Evolutionary conservation across 257 asterid species (phyloP), one percentile per base, ranked within the genome.

Genomic region (Solanum pinnatisectum): DNA sequence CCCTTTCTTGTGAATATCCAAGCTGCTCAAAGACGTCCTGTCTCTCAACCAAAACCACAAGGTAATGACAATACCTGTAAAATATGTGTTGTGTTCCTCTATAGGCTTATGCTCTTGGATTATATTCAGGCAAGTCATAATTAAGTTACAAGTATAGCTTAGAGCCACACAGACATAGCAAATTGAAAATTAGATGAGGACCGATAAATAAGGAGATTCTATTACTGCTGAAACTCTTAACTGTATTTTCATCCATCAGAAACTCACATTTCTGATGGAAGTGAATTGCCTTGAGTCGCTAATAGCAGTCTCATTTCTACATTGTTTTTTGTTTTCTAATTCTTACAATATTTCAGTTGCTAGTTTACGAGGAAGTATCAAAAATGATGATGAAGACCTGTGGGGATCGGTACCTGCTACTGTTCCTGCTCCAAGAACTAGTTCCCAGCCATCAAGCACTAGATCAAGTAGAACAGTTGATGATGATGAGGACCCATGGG

Each of bases 1-100:
- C 88, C 96, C 85, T 94, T 93, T 84, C 99, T 97, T 87, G 95
- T 98, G 49, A 96, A 89, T 87, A 97, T 96, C 89, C 96, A 93
- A 74, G 83, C 83, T 63, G 99, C 99, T 89, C 99, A 96, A 89
- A 97, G 89, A 89, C 93, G 97, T 74, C 99, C 99, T 0, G 98
- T 97, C 78, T 89, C 94, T 79, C 92, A 87, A 23, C 95, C 95
- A 72, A 96, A 96, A 90, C 90, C 93, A 27, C 98, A 92, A 93
- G 98, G 98, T 96, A 93, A 35, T 79, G n/a, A 27, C 15, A 18
- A 79, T 44, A 20, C 22, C 40, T 79, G 5, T 37, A 44, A 79
- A 79, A 9, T 42, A 25, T 78, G 63, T 78, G 63, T n/a, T 78
- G 63, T 78, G 63, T n/a, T 78, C 37, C 27, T 25, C 25, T 79